Conservation (phyloP, 1,284 basidiomycete species). For the Ganoderma multipileum region DNA sequence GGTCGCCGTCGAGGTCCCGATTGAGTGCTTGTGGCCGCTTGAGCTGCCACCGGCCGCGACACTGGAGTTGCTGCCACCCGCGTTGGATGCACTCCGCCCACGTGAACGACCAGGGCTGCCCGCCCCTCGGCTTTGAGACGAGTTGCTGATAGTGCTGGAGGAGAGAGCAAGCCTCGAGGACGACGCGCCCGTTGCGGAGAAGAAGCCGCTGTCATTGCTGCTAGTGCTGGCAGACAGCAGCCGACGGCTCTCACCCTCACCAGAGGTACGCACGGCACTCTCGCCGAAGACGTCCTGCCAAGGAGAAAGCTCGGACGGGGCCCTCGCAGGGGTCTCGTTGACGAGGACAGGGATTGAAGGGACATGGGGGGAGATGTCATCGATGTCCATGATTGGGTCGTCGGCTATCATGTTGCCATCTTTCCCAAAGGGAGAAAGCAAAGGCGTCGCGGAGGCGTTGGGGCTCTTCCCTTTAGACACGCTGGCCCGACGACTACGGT, state of each 20-base stretch:
- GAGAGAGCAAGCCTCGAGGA: neutral
- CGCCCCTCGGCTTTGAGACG: constrained; percentile 5
- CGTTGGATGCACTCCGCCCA: constrained; percentile 21
- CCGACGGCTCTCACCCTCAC: constrained; percentile 1
- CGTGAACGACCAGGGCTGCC: constrained; percentile 19
- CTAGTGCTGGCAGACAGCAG: constrained; percentile 8
- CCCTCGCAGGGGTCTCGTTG: constrained; percentile 1
- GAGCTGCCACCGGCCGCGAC: constrained; percentile 17
- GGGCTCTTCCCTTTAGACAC: neutral
- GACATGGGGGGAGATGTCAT: neutral
- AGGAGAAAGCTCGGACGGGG: neutral
- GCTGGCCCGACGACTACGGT: constrained; percentile 2
- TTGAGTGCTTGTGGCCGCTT: constrained; percentile 19
- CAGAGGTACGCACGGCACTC: neutral
- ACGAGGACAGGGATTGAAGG: neutral
- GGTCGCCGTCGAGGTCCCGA: constrained; percentile 7
- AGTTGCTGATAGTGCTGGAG: neutral
- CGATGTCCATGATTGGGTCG: constrained; percentile 12
- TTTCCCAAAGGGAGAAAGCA: constrained; percentile 3
- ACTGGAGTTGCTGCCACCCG: constrained; percentile 14
- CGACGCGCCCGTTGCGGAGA: neutral
- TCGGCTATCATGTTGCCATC: neutral
- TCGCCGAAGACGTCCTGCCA: constrained; percentile 14
- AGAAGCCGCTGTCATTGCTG: constrained; percentile 11
- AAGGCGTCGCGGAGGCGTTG: neutral